Percentiles rank a stretch among this genome's conserved stretches.
Evolutionary conservation across 306 rosid species (phyloP).

Genomic region (Senna siamea): DNA sequence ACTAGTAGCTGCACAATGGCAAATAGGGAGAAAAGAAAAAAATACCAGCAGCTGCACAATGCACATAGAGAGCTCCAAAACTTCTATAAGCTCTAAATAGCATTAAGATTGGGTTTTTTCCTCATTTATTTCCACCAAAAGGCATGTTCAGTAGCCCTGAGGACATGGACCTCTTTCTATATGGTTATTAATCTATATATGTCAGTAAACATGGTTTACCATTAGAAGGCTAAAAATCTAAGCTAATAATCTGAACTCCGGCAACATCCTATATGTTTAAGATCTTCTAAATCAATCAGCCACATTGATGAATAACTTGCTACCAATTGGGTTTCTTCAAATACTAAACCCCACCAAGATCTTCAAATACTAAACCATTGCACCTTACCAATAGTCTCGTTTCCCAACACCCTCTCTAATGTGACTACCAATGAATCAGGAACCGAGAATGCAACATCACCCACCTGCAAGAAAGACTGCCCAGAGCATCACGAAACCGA

Average conservation of each 20-base stretch:
- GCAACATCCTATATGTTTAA: not conserved
- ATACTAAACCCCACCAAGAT: not conserved
- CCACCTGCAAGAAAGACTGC: slow-evolving; percentile 54
- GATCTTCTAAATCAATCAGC: slow-evolving; percentile 20
- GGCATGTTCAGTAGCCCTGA: slow-evolving; percentile 11
- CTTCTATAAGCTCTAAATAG: not conserved
- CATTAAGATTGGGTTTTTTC: not conserved
- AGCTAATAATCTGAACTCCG: not conserved
- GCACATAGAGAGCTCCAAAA: not conserved
- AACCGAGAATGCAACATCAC: slow-evolving; percentile 89
- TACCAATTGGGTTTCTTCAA: slow-evolving; percentile 2
- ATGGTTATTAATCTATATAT: not conserved
- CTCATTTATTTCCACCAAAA: not conserved
- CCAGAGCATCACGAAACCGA: slow-evolving; percentile 25
- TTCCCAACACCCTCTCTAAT: slow-evolving; percentile 91
- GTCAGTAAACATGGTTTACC: slow-evolving; percentile 6
- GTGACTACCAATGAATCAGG: slow-evolving; percentile 90
- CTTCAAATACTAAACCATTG: slow-evolving; percentile 30
- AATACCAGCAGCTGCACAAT: not conserved
- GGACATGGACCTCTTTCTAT: slow-evolving; percentile 19
- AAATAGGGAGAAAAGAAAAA: not conserved
- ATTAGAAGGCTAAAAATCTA: slow-evolving; percentile 8
- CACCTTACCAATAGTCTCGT: slow-evolving; percentile 88
- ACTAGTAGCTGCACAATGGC: not conserved
- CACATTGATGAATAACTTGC: slow-evolving; percentile 10